Evolutionary conservation across 2,329 filamentous ascomycete genomes (phyloP).

Genomic region (Bipolaris victoriae): DNA sequence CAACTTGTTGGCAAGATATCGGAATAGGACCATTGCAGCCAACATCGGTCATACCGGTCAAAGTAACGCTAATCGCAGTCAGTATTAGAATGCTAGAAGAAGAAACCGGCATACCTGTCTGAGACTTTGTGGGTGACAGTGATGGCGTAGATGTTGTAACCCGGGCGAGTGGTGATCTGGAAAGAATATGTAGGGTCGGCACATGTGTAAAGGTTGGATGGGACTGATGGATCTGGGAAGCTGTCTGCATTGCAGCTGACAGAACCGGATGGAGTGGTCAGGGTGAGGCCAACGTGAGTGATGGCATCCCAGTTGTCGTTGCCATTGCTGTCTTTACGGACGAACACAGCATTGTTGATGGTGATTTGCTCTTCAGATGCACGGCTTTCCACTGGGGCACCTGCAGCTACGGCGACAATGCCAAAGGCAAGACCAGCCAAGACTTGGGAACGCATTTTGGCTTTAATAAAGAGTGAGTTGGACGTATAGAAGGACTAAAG

Average conservation of each 20-base stretch:
- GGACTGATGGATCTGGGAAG: neutral
- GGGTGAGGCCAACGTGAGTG: neutral
- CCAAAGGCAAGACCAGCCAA: neutral
- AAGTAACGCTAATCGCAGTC: neutral
- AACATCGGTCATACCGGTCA: neutral
- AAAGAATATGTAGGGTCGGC: conserved; percentile 1
- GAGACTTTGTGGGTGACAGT: neutral
- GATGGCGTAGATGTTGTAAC: neutral
- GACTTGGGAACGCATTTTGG: conserved; percentile 1
- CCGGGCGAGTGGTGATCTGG: neutral
- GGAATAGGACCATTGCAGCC: conserved; percentile 1
- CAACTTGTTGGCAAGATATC: neutral
- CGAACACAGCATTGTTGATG: neutral
- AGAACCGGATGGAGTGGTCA: neutral
- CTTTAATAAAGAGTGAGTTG: neutral
- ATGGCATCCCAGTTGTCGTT: conserved; percentile 2
- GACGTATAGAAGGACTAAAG: neutral
- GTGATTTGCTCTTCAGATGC: neutral
- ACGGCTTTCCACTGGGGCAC: neutral
- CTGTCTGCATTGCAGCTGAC: neutral
- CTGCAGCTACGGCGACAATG: neutral
- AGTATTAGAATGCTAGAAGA: neutral
- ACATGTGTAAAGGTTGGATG: neutral
- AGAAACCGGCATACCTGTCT: neutral
- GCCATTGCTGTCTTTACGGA: neutral